These are phyloP conservation scores for Diplodia seriata DNA, from an alignment of 2,329 filamentous ascomycete genomes.

Conservation along the genomic window DNA sequence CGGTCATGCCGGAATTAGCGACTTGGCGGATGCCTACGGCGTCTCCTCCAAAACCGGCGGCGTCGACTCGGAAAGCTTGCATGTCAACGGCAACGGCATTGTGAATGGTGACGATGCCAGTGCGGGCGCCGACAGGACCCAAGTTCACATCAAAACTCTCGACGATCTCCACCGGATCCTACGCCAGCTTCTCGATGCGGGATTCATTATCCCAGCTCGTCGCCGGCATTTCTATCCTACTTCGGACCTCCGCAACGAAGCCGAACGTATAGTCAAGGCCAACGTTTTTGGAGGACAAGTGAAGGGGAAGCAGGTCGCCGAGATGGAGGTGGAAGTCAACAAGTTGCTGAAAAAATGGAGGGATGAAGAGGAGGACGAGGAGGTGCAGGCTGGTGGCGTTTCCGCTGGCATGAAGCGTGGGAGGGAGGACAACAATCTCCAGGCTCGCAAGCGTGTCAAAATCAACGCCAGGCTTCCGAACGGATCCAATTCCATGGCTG, in stretches of 20 bases:
- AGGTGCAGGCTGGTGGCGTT: constrained; percentile 34
- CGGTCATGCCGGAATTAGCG: constrained; percentile 76
- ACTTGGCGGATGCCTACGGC: constrained; percentile 70
- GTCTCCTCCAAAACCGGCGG: constrained; percentile 46
- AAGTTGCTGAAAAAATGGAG: constrained; percentile 61
- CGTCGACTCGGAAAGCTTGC: constrained; percentile 9
- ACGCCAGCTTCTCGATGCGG: constrained; percentile 63
- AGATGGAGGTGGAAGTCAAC: constrained; percentile 69
- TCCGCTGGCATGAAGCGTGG: constrained; percentile 30
- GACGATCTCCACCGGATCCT: constrained; percentile 55
- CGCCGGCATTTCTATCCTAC: constrained; percentile 59
- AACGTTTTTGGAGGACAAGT: constrained; percentile 52
- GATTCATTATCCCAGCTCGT: constrained; percentile 71
- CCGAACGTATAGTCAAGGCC: constrained; percentile 68
- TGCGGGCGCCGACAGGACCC: constrained; percentile 36
- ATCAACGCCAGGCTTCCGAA: constrained; percentile 38
- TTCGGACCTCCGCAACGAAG: constrained; percentile 62
- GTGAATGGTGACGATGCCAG: constrained; percentile 37
- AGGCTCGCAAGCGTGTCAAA: constrained; percentile 44
- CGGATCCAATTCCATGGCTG: constrained; percentile 31
- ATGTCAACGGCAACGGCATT: constrained; percentile 33
- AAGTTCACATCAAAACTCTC: constrained; percentile 45
- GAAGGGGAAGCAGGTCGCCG: constrained; percentile 54
- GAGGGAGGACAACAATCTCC: constrained; percentile 32
- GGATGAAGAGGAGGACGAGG: constrained; percentile 48